Conservation (phyloP, 768 basidiomycete species). For the Brasilioporus rufonigricans region DNA sequence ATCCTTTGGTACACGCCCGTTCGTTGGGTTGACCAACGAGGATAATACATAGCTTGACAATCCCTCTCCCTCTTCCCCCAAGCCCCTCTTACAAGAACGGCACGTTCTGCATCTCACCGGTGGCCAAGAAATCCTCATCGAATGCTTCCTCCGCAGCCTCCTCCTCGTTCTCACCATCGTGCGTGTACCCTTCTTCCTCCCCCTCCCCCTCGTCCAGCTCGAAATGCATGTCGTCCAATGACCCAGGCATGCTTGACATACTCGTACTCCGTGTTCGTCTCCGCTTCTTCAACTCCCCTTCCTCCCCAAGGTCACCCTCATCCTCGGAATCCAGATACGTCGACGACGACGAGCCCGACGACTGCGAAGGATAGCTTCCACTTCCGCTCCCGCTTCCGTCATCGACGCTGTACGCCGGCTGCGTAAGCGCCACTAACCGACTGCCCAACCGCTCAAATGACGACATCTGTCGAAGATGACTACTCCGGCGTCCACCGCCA, state of each 20-base stretch:
- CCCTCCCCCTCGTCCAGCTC: constrained; percentile 48
- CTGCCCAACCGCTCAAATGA: constrained; percentile 71
- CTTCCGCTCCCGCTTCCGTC: constrained; percentile 34
- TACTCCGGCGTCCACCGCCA: constrained; percentile 32
- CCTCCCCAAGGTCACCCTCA: constrained; percentile 37
- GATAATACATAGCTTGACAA: not conserved
- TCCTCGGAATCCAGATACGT: constrained; percentile 52
- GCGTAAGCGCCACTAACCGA: constrained; percentile 50
- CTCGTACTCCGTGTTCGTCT: constrained; percentile 54
- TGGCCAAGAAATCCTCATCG: constrained; percentile 76
- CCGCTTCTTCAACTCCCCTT: constrained; percentile 38
- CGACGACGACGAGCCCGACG: constrained; percentile 51
- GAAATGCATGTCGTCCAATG: constrained; percentile 62
- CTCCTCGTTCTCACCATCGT: constrained; percentile 47
- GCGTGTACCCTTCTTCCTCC: constrained; percentile 32
- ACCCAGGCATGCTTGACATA: constrained; percentile 85
- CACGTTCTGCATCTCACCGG: constrained; percentile 81
- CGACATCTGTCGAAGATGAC: constrained; percentile 66
- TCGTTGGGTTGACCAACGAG: not conserved
- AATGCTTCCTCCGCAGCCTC: constrained; percentile 72
- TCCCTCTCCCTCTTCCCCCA: not conserved
- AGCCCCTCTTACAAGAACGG: constrained; percentile 50
- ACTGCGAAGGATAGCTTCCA: constrained; percentile 53
- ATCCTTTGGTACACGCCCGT: not conserved
- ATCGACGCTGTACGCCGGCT: constrained; percentile 30